These are phyloP conservation scores for Lecanosticta acicola DNA, from an alignment of 2,329 filamentous ascomycete species.

Conservation along the genomic window DNA sequence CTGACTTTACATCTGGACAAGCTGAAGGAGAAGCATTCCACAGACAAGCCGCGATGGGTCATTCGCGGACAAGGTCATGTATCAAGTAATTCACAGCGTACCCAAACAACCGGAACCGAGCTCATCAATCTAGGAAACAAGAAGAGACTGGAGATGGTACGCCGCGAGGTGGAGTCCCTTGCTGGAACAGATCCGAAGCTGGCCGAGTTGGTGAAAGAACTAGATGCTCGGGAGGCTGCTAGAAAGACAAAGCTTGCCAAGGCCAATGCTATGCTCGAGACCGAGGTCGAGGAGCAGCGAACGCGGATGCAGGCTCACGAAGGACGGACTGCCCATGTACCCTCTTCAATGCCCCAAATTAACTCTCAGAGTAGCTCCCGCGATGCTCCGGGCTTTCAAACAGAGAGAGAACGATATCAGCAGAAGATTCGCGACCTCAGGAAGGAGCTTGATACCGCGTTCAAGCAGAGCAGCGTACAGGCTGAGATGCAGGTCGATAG, in stretches of 20 bases:
- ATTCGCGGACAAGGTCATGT: constrained; percentile 17
- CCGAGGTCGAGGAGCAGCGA: constrained; percentile 28
- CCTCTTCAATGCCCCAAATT: background rate
- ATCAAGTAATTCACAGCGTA: too few species aligned
- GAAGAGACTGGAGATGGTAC: too few species aligned
- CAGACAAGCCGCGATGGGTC: constrained; percentile 17
- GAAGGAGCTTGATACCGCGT: constrained; percentile 25
- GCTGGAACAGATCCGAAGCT: too few species aligned
- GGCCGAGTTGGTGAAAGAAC: constrained; percentile 2
- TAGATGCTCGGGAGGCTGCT: constrained; percentile 13
- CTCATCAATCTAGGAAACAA: too few species aligned
- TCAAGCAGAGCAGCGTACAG: constrained; percentile 28
- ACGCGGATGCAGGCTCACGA: constrained; percentile 22
- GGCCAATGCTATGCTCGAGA: constrained; percentile 22
- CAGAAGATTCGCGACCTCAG: constrained; percentile 23
- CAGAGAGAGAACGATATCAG: constrained; percentile 9
- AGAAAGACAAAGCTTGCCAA: constrained; percentile 20
- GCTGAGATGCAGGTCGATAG: constrained; percentile 24
- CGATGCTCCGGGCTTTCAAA: background rate
- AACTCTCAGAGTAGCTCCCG: background rate
- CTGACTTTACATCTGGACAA: background rate
- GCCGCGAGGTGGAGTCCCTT: too few species aligned
- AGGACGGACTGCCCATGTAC: constrained; percentile 5
- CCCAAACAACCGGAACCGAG: too few species aligned
- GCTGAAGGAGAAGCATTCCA: constrained; percentile 4